phyloP scores from a whole-genome alignment of 768 basidiomycete genomes.

The Leccinum uliginosum region DNA sequence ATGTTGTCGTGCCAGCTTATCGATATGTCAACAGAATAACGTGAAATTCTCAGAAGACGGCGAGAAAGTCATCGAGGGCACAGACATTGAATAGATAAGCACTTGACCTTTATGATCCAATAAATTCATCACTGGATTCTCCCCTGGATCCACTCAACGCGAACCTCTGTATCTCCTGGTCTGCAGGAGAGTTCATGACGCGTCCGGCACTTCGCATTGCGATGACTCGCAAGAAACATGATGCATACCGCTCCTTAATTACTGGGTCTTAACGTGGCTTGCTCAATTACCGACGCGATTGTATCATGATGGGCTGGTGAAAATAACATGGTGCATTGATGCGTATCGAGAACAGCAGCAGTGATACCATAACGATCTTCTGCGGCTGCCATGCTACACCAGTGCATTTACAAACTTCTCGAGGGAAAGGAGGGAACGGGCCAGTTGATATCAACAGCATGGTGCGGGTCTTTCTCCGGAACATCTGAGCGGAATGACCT shows the following conservation, averaged over 20 bases:
- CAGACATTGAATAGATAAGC: conserved; percentile 12
- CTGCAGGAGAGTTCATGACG: neutral
- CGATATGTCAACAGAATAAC: conserved; percentile 46
- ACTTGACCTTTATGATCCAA: neutral
- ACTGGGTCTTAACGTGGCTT: neutral
- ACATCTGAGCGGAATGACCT: neutral
- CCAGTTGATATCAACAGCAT: neutral
- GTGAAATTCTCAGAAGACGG: conserved; percentile 79
- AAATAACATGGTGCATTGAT: neutral
- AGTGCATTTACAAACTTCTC: neutral
- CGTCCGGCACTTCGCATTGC: neutral
- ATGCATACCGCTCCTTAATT: neutral
- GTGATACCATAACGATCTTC: neutral
- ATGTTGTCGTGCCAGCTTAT: neutral
- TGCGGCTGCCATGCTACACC: neutral
- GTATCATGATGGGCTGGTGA: neutral
- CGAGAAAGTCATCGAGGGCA: conserved; percentile 60
- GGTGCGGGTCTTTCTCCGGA: neutral
- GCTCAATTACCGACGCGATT: neutral
- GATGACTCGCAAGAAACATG: neutral
- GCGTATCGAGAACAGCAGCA: neutral
- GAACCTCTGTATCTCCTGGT: neutral
- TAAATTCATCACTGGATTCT: neutral
- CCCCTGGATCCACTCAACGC: neutral
- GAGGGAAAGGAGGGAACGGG: neutral